These are phyloP conservation scores for Malassezia brasiliensis DNA, from an alignment of 1,284 basidiomycete genomes.

Conservation along the genomic window DNA sequence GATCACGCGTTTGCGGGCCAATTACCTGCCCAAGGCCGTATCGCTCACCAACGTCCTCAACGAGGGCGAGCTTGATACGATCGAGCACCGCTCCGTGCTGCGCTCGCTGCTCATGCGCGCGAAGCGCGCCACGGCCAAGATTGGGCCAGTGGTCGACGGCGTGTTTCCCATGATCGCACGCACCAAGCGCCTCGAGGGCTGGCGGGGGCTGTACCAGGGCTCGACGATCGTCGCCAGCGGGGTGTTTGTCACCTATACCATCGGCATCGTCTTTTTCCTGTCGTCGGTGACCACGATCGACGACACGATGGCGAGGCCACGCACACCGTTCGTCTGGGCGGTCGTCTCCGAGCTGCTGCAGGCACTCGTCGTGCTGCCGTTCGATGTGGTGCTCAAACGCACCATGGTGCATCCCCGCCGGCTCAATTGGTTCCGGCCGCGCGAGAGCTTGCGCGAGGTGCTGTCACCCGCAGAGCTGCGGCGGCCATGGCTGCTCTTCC, in stretches of 20 bases:
- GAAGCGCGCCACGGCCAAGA: constrained; percentile 32
- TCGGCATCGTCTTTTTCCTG: constrained; percentile 7
- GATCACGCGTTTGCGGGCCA: constrained; percentile 40
- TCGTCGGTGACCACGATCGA: background rate
- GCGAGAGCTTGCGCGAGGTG: constrained; percentile 30
- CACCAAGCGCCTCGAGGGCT: constrained; percentile 39
- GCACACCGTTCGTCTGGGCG: background rate
- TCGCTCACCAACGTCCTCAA: constrained; percentile 42
- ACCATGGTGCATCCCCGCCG: constrained; percentile 40
- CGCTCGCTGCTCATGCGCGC: constrained; percentile 29
- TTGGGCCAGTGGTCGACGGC: constrained; percentile 41
- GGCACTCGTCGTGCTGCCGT: constrained; percentile 27
- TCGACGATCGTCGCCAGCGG: constrained; percentile 12
- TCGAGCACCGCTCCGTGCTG: constrained; percentile 11
- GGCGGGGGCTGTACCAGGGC: constrained; percentile 42
- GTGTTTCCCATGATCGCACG: constrained; percentile 36
- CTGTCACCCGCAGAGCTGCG: constrained; percentile 31
- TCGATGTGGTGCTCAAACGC: constrained; percentile 36
- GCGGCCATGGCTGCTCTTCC: constrained; percentile 42
- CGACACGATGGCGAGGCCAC: background rate
- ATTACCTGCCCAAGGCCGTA: constrained; percentile 45
- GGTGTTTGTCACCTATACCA: background rate
- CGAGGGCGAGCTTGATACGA: constrained; percentile 24
- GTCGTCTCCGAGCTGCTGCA: constrained; percentile 22
- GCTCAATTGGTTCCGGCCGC: constrained; percentile 21